Evolutionary conservation across 331 rosid species (phyloP).

Genomic region (Malus hybrid): DNA sequence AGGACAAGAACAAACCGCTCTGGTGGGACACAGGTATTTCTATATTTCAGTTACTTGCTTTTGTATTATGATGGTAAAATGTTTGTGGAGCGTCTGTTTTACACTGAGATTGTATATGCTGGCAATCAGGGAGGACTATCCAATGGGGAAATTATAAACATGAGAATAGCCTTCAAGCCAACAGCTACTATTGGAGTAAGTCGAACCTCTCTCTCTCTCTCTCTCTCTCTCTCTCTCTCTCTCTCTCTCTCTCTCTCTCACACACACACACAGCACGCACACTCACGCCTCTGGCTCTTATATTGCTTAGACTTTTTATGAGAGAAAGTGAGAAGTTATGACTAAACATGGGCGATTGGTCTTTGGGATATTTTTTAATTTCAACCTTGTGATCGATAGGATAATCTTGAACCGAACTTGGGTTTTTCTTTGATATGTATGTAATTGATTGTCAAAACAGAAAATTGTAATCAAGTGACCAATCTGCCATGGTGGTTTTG

Average conservation of each 20-base stretch:
- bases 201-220: not conserved
- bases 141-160: conserved; percentile 87
- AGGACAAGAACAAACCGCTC: conserved; percentile 95
- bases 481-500: not conserved
- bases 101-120: conserved; percentile 20
- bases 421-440: not conserved
- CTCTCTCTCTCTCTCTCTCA: not conserved
- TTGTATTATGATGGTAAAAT: conserved; percentile 4
- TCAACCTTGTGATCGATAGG: not conserved
- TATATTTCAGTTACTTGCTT: conserved; percentile 14
- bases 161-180: conserved; percentile 98
- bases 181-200: conserved; percentile 92
- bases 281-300: too few species aligned
- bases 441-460: not conserved
- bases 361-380: too few species aligned
- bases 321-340: not conserved
- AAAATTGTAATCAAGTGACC: not conserved
- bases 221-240: not conserved
- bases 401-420: not conserved
- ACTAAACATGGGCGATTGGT: too few species aligned
- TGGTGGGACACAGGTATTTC: conserved; percentile 88
- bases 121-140: conserved; percentile 86
- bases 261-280: too few species aligned
- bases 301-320: too few species aligned
- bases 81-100: not conserved